Percentiles rank a stretch among this genome's conserved stretches.
phyloP scores from a whole-genome alignment of 306 rosid species.

The Herpetospermum pedunculosum region DNA sequence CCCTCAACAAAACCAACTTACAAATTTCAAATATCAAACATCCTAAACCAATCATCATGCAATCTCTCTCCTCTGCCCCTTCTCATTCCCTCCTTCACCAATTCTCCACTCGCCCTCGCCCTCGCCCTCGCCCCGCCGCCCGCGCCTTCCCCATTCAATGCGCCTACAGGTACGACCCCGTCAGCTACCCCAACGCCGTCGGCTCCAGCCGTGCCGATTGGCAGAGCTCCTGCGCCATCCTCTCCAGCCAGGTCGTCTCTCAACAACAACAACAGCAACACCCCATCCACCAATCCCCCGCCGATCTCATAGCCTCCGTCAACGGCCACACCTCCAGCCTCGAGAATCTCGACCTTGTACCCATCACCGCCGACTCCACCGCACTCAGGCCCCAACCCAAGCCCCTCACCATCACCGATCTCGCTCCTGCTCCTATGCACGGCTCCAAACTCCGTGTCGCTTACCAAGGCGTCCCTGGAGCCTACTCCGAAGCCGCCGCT shows the following conservation, averaged over 20 bases:
- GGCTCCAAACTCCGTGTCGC: conserved; percentile 82
- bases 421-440: conserved; percentile 95
- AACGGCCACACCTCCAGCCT: conserved; percentile 58
- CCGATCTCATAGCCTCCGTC: conserved; percentile 31
- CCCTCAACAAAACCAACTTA: no score
- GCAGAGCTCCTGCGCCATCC: conserved; percentile 89
- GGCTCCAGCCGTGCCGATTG: conserved; percentile 59
- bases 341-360: conserved; percentile 49
- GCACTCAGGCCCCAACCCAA: conserved; percentile 25
- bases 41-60: no score
- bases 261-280: conserved; percentile 25
- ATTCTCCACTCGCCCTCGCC: not conserved
- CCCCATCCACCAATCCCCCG: not conserved
- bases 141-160: conserved; percentile 27
- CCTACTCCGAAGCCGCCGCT: conserved; percentile 96
- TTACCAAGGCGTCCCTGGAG: conserved; percentile 95
- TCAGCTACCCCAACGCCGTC: conserved; percentile 31
- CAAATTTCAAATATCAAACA: no score
- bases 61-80: conserved; percentile 30
- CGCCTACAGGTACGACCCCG: conserved; percentile 31
- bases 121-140: not conserved
- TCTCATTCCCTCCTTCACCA: conserved; percentile 16
- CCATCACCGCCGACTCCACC: conserved; percentile 17
- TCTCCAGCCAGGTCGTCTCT: conserved; percentile 57
- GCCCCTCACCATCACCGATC: conserved; percentile 75